Evolutionary conservation across 139 green algal species (phyloP).

Genomic region (Tetradesmus lagerheimii): DNA sequence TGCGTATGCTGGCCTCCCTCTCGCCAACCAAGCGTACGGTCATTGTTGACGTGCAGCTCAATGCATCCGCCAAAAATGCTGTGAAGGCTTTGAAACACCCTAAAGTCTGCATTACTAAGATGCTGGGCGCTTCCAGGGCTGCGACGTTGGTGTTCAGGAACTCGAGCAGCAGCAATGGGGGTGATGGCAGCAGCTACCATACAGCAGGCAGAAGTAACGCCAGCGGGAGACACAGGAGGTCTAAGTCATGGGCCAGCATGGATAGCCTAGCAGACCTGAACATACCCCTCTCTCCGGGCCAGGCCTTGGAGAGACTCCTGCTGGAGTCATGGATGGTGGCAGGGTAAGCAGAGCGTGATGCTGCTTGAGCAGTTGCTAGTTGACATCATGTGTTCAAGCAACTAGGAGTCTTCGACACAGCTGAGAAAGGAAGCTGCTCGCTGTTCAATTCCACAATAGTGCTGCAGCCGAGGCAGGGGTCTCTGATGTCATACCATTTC

Average conservation of each 20-base stretch:
- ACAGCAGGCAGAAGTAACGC: background rate
- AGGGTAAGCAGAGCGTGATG: background rate
- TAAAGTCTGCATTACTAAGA: background rate
- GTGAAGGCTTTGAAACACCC: background rate
- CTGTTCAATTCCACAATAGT: too few species aligned
- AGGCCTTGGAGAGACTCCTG: conserved; percentile 13
- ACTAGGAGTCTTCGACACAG: too few species aligned
- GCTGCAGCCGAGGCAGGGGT: too few species aligned
- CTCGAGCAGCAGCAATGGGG: background rate
- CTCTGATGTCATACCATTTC: too few species aligned
- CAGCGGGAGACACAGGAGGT: background rate
- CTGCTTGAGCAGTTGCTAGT: background rate
- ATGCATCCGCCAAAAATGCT: background rate
- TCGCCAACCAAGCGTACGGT: background rate
- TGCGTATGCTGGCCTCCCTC: background rate
- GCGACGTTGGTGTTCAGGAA: background rate
- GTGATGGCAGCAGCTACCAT: background rate
- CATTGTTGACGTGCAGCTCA: background rate
- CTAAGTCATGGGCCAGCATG: conserved; percentile 14
- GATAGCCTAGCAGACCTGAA: conserved; percentile 52
- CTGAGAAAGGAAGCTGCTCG: background rate
- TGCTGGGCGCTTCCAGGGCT: background rate
- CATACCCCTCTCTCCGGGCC: background rate
- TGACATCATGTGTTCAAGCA: too few species aligned
- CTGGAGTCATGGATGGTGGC: conserved; percentile 18